Evolutionary conservation across 83 land plant species (phyloP).

Genomic region (Larix sibirica): DNA sequence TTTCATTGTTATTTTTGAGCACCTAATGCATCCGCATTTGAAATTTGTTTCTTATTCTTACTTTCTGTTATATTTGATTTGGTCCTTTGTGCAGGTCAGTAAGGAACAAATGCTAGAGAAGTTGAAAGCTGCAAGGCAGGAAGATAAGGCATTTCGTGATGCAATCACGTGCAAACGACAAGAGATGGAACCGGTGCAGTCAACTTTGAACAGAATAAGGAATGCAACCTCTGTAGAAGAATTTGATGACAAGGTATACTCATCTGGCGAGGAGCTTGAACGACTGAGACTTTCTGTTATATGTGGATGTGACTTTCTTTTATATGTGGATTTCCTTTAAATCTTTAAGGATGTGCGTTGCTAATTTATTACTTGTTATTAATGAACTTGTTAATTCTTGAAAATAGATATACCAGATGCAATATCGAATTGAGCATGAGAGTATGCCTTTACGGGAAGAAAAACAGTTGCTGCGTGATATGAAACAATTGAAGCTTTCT

Average conservation of each 20-base stretch:
- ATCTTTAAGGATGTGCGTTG: neutral
- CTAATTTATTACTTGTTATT: neutral
- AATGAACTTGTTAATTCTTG: slow-evolving; percentile 9
- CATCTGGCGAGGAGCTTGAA: neutral
- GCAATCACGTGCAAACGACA: slow-evolving; percentile 39
- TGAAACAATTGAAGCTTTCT: slow-evolving; percentile 58
- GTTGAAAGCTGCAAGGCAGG: slow-evolving; percentile 47
- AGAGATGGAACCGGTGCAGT: slow-evolving; percentile 56
- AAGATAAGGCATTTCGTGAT: slow-evolving; percentile 50
- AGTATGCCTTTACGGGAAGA: slow-evolving; percentile 81
- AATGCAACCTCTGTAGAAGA: slow-evolving; percentile 65
- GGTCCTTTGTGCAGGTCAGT: slow-evolving; percentile 24
- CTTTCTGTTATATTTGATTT: neutral
- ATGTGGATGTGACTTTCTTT: neutral
- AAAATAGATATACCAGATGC: slow-evolving; percentile 42
- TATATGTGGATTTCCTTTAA: neutral
- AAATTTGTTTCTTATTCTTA: neutral
- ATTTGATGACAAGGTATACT: slow-evolving; percentile 51
- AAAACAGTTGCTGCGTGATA: slow-evolving; percentile 75
- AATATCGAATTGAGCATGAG: slow-evolving; percentile 75
- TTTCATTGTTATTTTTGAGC: neutral
- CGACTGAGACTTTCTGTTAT: too few relatives aligned
- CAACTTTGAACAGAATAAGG: slow-evolving; percentile 39
- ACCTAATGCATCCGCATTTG: neutral
- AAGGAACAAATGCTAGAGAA: slow-evolving; percentile 32